Evolutionary conservation across 352 stramenopile species (phyloP), one percentile per base, ranked within the genome.

Genomic region (Globisporangium takayamanum): DNA sequence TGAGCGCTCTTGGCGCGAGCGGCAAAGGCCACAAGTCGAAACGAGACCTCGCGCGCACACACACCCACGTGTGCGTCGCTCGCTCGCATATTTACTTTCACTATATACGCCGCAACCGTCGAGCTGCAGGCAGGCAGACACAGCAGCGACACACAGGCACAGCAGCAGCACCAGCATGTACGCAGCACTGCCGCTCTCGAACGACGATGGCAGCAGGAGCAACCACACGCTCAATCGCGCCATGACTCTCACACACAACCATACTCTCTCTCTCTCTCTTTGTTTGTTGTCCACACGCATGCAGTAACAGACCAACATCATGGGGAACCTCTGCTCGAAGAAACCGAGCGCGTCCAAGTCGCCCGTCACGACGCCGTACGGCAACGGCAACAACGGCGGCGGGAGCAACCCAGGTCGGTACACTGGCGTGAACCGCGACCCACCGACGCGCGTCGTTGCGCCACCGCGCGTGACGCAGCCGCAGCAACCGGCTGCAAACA

Each of bases 121-220:
- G 28, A 33, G 28, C 28, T 6, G 3, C 28, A 33, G 3, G 28
- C 5, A 33, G 3, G 28, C 28, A 33, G 3, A 1, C 22, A 22
- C 22, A 22, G 22, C 22, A 22, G 22, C 22, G 22, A 22, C 22
- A 22, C 22, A 22, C 22, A 22, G 22, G 22, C 22, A 45, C 39
- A 45, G 39, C 39, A 45, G 22, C 22, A 22, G 22, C 41, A 46
- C 1, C 48, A 53, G 20, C 26, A 53, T 11, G 14, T 7, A 15
- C 47, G 47, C 25, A 15, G 11, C 22, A 22, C 14, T 26, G 98
- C 80, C 2, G 98, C 28, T 33, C 28, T 33, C 28, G 28, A 5
- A 33, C 28, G 28, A 33, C 28, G 28, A 33, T 33, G 22, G 22
- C 22, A 22, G 22, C 22, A 22, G 22, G 22, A 22, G 22, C 22